These are phyloP conservation scores for Paramecium pentaurelia DNA, from an alignment of 73 alveolate genomes.

Conservation along the genomic window DNA sequence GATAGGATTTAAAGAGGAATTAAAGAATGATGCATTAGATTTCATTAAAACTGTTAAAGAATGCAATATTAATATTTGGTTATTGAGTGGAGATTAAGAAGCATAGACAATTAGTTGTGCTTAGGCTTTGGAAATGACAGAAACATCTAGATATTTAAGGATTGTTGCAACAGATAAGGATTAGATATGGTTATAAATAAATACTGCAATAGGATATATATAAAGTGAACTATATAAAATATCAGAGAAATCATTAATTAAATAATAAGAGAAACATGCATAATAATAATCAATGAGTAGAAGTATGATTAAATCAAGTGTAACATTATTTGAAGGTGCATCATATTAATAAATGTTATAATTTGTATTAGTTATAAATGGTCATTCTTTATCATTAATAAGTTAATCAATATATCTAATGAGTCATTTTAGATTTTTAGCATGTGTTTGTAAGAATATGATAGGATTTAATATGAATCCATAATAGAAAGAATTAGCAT, in stretches of 20 bases:
- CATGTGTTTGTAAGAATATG: constrained; percentile 42
- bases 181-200: not conserved
- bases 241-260: not conserved
- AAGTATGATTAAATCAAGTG: not conserved
- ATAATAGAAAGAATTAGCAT: not conserved
- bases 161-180: not conserved
- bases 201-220: constrained; percentile 21
- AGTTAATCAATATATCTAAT: not conserved
- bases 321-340: constrained; percentile 7
- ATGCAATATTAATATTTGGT: constrained; percentile 49
- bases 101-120: constrained; percentile 50
- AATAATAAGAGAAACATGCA: not conserved
- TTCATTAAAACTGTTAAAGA: not conserved
- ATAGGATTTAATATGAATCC: constrained; percentile 50
- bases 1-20: constrained; percentile 55
- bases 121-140: constrained; percentile 20
- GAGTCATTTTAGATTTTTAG: constrained; percentile 46
- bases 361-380: constrained; percentile 32
- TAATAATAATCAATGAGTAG: not conserved
- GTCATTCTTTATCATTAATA: constrained; percentile 22
- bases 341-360: not conserved
- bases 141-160: not conserved
- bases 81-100: constrained; percentile 38
- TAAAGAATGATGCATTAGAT: constrained; percentile 31
- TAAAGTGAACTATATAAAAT: not conserved